Evolutionary conservation across 257 asterid species (phyloP).

Genomic region (Ehretia macrophylla): DNA sequence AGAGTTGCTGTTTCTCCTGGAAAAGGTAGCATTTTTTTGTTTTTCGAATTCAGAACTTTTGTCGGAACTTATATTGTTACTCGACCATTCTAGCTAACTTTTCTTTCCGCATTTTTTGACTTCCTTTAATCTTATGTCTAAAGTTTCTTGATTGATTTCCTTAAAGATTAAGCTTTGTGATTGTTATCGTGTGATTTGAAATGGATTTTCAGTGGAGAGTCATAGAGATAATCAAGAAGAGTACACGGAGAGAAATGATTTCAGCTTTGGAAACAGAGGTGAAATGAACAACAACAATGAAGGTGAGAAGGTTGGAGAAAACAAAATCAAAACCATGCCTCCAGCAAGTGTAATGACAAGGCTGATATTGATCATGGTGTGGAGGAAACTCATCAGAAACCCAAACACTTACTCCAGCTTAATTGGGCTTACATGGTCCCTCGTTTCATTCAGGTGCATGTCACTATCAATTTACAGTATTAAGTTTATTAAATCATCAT

Average conservation of each 20-base stretch:
- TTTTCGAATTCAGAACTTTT: not conserved
- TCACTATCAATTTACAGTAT: not conserved
- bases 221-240: conserved; percentile 48
- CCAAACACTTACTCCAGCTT: conserved; percentile 96
- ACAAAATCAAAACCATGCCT: conserved; percentile 60
- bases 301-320: conserved; percentile 22
- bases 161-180: not conserved
- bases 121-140: not conserved
- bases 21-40: conserved; percentile 35
- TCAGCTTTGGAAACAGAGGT: conserved; percentile 57
- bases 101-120: not conserved
- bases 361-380: conserved; percentile 89
- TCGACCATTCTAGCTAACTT: too few relatives aligned
- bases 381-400: conserved; percentile 92
- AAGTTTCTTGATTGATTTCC: too few relatives aligned
- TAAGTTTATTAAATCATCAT: not conserved
- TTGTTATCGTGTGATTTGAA: not conserved
- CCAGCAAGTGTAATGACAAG: conserved; percentile 97
- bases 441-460: conserved; percentile 73
- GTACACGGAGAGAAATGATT: conserved; percentile 54
- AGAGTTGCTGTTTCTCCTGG: conserved; percentile 61
- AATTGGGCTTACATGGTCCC: conserved; percentile 79
- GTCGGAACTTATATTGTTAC: too few relatives aligned
- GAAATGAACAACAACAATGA: conserved; percentile 30
- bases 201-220: conserved; percentile 28